phyloP scores from a whole-genome alignment of 495 filamentous ascomycete species.

The Aspergillus homomorphus region DNA sequence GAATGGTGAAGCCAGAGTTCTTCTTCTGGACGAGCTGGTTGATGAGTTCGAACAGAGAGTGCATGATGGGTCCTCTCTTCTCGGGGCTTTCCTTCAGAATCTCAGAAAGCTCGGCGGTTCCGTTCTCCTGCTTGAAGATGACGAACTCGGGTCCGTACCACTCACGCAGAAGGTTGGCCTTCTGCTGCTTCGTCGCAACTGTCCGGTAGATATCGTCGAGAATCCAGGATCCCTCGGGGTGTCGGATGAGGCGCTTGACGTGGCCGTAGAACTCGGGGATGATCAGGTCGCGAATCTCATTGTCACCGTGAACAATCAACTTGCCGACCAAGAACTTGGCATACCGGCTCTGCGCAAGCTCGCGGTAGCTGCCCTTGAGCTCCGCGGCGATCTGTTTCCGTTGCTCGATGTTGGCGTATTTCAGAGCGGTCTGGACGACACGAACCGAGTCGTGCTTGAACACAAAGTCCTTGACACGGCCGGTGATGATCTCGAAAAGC shows the following conservation, averaged over 20 bases:
- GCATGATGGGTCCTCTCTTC: constrained; percentile 83
- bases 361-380: constrained; percentile 77
- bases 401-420: constrained; percentile 84
- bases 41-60: constrained; percentile 75
- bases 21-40: constrained; percentile 94
- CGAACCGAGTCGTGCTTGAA: constrained; percentile 97
- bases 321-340: constrained; percentile 96
- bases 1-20: constrained; percentile 88
- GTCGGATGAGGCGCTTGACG: constrained; percentile 87
- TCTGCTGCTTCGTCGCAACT: constrained; percentile 78
- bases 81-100: constrained; percentile 76
- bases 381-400: constrained; percentile 83
- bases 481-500: constrained; percentile 85
- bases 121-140: constrained; percentile 63
- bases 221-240: constrained; percentile 94
- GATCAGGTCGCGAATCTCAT: constrained; percentile 79
- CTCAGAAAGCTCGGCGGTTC: constrained; percentile 58
- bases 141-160: constrained; percentile 97
- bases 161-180: constrained; percentile 78
- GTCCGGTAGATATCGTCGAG: constrained; percentile 92
- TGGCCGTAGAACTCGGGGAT: constrained; percentile 93
- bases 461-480: constrained; percentile 87
- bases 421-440: constrained; percentile 92
- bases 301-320: constrained; percentile 82
- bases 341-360: constrained; percentile 88